Conservation (phyloP, 768 basidiomycete species). For the Tulasnella sp. region DNA sequence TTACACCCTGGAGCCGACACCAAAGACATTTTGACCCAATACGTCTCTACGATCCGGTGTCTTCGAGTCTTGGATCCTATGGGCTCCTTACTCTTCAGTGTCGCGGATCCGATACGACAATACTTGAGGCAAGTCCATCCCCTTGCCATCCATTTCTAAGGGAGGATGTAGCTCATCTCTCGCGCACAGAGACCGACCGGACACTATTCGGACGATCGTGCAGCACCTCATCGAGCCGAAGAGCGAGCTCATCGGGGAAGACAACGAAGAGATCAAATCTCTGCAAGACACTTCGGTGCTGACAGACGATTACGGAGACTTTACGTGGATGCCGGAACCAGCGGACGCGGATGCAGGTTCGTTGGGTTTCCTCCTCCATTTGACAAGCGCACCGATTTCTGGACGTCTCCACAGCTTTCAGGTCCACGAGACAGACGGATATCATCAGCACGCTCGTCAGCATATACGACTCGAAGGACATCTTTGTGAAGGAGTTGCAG, state of each 20-base stretch:
- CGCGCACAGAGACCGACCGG: slow-evolving; percentile 61
- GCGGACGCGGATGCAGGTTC: slow-evolving; percentile 90
- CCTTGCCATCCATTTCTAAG: background rate
- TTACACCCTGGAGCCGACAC: slow-evolving; percentile 96
- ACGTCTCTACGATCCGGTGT: slow-evolving; percentile 86
- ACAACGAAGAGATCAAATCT: slow-evolving; percentile 29
- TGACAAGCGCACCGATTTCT: background rate
- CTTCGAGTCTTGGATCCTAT: slow-evolving; percentile 84
- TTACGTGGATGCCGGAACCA: slow-evolving; percentile 93
- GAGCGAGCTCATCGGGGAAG: slow-evolving; percentile 12
- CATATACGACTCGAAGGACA: slow-evolving; percentile 94
- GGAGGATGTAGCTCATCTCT: background rate
- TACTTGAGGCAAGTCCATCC: slow-evolving; percentile 60
- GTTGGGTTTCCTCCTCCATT: slow-evolving; percentile 13
- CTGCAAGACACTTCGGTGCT: slow-evolving; percentile 52
- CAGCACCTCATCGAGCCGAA: slow-evolving; percentile 52
- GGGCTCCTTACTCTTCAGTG: slow-evolving; percentile 85
- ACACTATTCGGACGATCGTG: slow-evolving; percentile 91
- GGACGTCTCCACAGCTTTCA: slow-evolving; percentile 52
- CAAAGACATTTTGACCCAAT: slow-evolving; percentile 76
- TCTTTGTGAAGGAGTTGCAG: slow-evolving; percentile 93
- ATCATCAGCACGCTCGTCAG: slow-evolving; percentile 93
- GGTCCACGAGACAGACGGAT: slow-evolving; percentile 82
- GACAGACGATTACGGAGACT: slow-evolving; percentile 77
- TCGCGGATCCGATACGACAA: slow-evolving; percentile 81